Evolutionary conservation across 495 filamentous ascomycete genomes (phyloP), one percentile per base, ranked within the genome.

Genomic region (Penicilliopsis zonata): DNA sequence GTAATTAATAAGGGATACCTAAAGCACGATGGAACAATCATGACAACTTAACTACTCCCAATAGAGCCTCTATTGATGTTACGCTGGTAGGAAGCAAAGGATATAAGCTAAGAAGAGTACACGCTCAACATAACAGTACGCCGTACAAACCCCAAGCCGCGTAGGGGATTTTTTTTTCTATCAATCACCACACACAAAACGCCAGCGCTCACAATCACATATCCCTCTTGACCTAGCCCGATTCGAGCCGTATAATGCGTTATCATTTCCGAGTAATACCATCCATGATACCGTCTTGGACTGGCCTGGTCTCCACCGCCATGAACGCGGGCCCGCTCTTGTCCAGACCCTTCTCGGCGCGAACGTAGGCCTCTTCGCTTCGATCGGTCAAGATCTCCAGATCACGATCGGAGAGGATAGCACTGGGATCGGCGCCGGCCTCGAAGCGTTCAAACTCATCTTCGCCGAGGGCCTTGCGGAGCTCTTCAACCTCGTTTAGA

Each of bases 291-390:
- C 46, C 44, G 21, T 46, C 44, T 8, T 47, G 53, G 37, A 55
- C 53, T 2, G 41, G 36, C 42, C 63, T 63, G 5, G 57, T 61
- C 31, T 63, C 61, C 14, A 65, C 61, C 21, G 57, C 52, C 40
- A 55, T 41, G 30, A 63, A 65, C 1, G 59, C 51, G 19, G 34
- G 38, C 0, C 59, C 56, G 28, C 71, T 46, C 30, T 55, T 52
- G 42, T 63, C 53, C 38, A 78, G 64, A 12, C 72, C 86, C 56
- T 65, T 79, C 54, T 86, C 84, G 14, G 84, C 88, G 39, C 73
- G 68, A 18, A 57, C 65, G 61, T 90, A 98, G 0, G 90, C 90
- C 44, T 85, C 83, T 32, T 82, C 78, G 41, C 80, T 88, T 20
- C 88, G 65, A 59, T 94, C 88, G 35, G 80, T 82, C 40, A 96